phyloP scores from a whole-genome alignment of 164 flowering plant genomes.

The Stephania yunnanensis region DNA sequence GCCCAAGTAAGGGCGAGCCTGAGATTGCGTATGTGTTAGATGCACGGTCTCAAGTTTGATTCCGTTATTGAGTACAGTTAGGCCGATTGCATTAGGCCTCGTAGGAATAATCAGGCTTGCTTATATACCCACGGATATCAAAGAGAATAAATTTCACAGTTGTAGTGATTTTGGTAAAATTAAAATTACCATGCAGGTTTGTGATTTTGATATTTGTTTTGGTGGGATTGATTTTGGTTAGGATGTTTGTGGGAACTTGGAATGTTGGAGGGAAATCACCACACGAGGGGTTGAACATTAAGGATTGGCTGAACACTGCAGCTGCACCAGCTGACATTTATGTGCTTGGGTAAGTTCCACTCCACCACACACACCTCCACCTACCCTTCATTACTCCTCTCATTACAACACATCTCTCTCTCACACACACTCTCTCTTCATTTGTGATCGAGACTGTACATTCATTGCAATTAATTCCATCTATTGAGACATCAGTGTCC shows the following conservation, averaged over 20 bases:
- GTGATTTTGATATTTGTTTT: background rate
- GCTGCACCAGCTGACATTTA: conserved; percentile 58
- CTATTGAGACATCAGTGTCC: background rate
- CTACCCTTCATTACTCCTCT: background rate
- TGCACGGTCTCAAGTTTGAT: no score
- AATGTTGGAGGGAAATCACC: conserved; percentile 88
- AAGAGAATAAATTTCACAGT: background rate
- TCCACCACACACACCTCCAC: background rate
- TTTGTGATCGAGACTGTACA: background rate
- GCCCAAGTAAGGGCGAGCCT: no score
- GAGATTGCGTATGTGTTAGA: no score
- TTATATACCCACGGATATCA: no score
- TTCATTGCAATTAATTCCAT: background rate
- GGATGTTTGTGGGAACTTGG: conserved; percentile 95
- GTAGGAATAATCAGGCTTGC: no score
- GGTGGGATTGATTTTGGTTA: conserved; percentile 11
- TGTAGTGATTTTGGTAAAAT: background rate
- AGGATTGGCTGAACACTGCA: conserved; percentile 51
- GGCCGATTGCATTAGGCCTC: no score
- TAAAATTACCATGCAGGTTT: background rate
- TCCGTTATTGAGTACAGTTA: no score
- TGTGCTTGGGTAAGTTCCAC: conserved; percentile 57
- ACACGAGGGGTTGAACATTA: conserved; percentile 45
- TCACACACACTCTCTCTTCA: background rate
- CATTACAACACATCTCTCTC: background rate